Base-by-base conservation (phyloP, 1,284 basidiomycete species). In the Trichosporon coremiiforme region DNA sequence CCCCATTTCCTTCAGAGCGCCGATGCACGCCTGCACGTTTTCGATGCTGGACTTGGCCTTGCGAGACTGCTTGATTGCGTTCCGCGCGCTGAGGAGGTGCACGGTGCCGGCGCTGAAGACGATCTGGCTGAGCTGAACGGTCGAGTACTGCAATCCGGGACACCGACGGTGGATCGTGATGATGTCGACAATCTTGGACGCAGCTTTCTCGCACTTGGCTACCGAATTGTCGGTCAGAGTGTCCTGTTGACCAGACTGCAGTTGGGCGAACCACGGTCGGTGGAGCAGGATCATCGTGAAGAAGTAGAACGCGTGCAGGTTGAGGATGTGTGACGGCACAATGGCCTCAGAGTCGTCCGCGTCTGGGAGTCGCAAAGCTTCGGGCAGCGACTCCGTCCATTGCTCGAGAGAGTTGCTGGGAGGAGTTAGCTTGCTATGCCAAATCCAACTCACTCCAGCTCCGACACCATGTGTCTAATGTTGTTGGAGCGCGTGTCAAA, bases 31-130 rank as follows among this genome's bases (percentile, higher is more conserved):
- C 41, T 72, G 67, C 2, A 75, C 72, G 22, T 36, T 62, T n/a
- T 70, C 68, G 13, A 76, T 70, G n/a, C 62, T 62, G 7, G 70
- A 31, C 45, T 70, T 70, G 62, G 63, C 68, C 38, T 70, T 69
- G 13, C 68, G 68, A 15, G 66, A 69, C 35, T 66, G 64, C 63
- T 76, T 72, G 45, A 57, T 35, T 8, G 65, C 29, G 66, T 70
- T 66, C 57, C 75, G 73, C 9, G 76, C 78, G 22, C 68, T 66
- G 22, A 80, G 75, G 13, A 80, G 72, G 57, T 74, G 72, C 35
- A 80, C 75, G 0, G 79, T 78, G 0, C 77, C 79, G 0, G 77
- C 76, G 5, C 72, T 73, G 67, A 79, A 80, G 17, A 73, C 71
- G 25, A 79, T 74, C 55, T 81, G 76, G 29, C 70, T 73, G 2